Conservation (phyloP, 108 stramenopile species). For the Fragilariopsis cylindrus region DNA sequence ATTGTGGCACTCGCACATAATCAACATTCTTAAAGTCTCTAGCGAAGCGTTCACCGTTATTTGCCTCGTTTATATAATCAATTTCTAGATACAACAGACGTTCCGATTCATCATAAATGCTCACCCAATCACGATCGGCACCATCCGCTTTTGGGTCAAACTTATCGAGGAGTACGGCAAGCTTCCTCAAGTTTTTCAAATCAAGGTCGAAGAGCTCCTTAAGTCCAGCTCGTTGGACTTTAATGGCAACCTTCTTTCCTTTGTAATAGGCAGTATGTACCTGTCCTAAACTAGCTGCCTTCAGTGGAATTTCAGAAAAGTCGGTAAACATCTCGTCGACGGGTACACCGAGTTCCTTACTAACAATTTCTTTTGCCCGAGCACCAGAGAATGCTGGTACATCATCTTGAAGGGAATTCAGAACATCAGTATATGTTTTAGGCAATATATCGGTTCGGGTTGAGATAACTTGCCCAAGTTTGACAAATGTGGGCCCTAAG, state of each 20-base stretch:
- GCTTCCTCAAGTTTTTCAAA: conserved; percentile 86
- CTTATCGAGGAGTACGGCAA: conserved; percentile 90
- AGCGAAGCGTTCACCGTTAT: conserved; percentile 84
- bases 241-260: conserved; percentile 90
- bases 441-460: conserved; percentile 92
- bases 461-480: conserved; percentile 73
- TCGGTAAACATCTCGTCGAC: conserved; percentile 78
- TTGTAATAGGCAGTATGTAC: conserved; percentile 88
- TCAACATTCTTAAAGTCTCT: conserved; percentile 78
- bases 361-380: conserved; percentile 86
- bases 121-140: conserved; percentile 91
- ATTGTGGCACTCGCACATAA: conserved; percentile 86
- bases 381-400: conserved; percentile 91
- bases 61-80: conserved; percentile 93
- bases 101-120: conserved; percentile 91
- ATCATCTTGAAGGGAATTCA: conserved; percentile 92
- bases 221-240: conserved; percentile 92
- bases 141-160: conserved; percentile 96
- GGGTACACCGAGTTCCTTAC: conserved; percentile 76
- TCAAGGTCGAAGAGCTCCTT: conserved; percentile 96
- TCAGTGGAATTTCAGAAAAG: conserved; percentile 82
- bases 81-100: conserved; percentile 91
- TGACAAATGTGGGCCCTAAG: conserved; percentile 95
- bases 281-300: conserved; percentile 94
- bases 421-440: conserved; percentile 84